phyloP scores from a whole-genome alignment of 108 stramenopile genomes.

The Epithemia pelagica region DNA sequence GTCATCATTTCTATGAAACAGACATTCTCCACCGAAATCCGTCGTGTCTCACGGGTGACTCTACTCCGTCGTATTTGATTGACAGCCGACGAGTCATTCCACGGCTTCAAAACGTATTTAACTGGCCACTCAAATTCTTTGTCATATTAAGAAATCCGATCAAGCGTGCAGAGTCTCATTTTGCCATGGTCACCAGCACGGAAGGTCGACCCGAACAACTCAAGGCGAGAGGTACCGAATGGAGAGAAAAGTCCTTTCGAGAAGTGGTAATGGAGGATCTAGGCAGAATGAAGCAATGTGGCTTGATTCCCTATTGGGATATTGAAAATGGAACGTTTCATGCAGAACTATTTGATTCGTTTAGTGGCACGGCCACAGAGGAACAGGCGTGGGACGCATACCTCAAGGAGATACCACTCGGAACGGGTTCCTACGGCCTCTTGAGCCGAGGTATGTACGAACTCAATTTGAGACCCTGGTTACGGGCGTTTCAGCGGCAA shows the following conservation, averaged over 20 bases:
- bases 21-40: constrained; percentile 60
- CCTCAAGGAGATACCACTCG: constrained; percentile 54
- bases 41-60: constrained; percentile 86
- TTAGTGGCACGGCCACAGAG: constrained; percentile 48
- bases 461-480: constrained; percentile 90
- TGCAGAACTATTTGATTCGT: constrained; percentile 33
- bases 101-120: constrained; percentile 61
- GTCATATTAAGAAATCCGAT: constrained; percentile 94
- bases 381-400: constrained; percentile 63
- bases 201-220: constrained; percentile 82
- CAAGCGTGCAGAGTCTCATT: constrained; percentile 84
- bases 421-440: constrained; percentile 84
- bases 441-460: constrained; percentile 89
- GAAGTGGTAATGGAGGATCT: constrained; percentile 81
- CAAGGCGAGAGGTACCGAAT: constrained; percentile 64
- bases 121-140: constrained; percentile 68
- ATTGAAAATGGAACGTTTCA: constrained; percentile 43
- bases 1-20: constrained; percentile 74
- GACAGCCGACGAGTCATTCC: constrained; percentile 89
- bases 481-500: constrained; percentile 58
- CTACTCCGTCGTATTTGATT: constrained; percentile 91
- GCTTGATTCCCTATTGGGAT: constrained; percentile 78
- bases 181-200: constrained; percentile 86
- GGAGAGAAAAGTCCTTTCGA: constrained; percentile 74
- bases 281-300: constrained; percentile 47